Percentiles rank a stretch among this genome's conserved stretches.
These are phyloP conservation scores for Acorus gramineus DNA, from an alignment of 106 monocot species.

Conservation along the genomic window DNA sequence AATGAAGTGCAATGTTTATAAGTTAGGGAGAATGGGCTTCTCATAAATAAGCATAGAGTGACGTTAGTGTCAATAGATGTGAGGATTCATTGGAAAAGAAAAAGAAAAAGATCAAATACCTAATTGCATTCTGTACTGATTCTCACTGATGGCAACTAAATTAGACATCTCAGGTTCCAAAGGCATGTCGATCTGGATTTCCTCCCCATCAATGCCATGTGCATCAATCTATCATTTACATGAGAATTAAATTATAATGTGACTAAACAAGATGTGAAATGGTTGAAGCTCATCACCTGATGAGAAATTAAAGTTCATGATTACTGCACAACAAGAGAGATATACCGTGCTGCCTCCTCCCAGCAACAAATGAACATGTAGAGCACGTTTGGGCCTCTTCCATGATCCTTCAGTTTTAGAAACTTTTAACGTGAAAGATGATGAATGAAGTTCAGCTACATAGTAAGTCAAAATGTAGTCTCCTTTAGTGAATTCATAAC, in stretches of 20 bases:
- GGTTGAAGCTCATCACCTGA: not conserved
- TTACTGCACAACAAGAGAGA: conserved; percentile 4
- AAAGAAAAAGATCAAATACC: conserved; percentile 22
- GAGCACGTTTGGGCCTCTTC: conserved; percentile 55
- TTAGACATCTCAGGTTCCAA: conserved; percentile 52
- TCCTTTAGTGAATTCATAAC: conserved; percentile 70
- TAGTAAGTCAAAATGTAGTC: conserved; percentile 70
- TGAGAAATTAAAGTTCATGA: not conserved
- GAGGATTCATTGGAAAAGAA: not conserved
- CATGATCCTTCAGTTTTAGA: conserved; percentile 67
- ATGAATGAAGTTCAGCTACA: conserved; percentile 60
- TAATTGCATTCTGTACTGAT: conserved; percentile 28
- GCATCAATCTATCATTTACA: conserved; percentile 41
- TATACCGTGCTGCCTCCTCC: conserved; percentile 78
- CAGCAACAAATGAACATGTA: conserved; percentile 60
- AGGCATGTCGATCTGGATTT: conserved; percentile 61
- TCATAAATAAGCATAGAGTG: too few relatives aligned
- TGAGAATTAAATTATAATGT: conserved; percentile 4
- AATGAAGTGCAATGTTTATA: too few relatives aligned
- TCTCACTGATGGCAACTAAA: conserved; percentile 48
- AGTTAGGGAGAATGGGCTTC: too few relatives aligned
- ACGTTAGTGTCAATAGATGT: too few relatives aligned
- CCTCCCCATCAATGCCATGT: conserved; percentile 68
- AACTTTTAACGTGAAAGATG: conserved; percentile 62
- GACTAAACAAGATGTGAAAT: not conserved